A percentile compares a stretch with the other conserved stretches of the same genome.
phyloP scores from a whole-genome alignment of 2,329 filamentous ascomycete species.

The Scedosporium minutisporum region DNA sequence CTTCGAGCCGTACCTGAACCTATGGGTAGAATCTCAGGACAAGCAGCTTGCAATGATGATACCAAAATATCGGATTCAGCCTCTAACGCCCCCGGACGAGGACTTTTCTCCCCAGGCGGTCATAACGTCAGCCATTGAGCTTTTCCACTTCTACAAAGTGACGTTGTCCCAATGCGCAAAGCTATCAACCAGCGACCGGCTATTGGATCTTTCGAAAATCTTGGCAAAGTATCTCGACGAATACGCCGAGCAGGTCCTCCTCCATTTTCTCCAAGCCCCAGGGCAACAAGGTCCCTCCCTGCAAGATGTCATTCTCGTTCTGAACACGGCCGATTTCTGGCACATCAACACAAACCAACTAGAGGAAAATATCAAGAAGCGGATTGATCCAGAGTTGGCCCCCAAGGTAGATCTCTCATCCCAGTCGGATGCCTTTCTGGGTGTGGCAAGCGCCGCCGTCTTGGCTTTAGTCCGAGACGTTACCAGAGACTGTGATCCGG shows the following conservation, averaged over 20 bases:
- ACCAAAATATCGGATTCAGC: conserved; percentile 76
- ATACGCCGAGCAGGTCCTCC: conserved; percentile 86
- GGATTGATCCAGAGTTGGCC: conserved; percentile 71
- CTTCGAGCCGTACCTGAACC: conserved; percentile 90
- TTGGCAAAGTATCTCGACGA: conserved; percentile 91
- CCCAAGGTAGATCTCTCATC: conserved; percentile 78
- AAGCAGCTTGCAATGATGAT: conserved; percentile 76
- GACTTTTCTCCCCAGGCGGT: conserved; percentile 88
- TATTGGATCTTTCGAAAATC: conserved; percentile 75
- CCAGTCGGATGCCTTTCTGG: conserved; percentile 91
- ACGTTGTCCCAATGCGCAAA: conserved; percentile 93
- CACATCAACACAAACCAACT: conserved; percentile 86
- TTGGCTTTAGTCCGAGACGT: conserved; percentile 75
- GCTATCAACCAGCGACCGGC: conserved; percentile 77
- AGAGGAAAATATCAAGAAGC: conserved; percentile 86
- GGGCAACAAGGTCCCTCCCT: conserved; percentile 42
- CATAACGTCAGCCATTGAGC: conserved; percentile 85
- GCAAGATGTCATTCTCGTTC: conserved; percentile 72
- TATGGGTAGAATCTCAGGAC: conserved; percentile 97
- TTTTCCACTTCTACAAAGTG: conserved; percentile 94
- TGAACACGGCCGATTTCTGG: conserved; percentile 98
- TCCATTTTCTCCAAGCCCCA: conserved; percentile 56
- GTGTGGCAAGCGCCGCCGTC: conserved; percentile 82
- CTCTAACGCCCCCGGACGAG: conserved; percentile 71
- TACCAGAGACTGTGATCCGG: conserved; percentile 70